Evolutionary conservation across 2,329 filamentous ascomycete genomes (phyloP), one percentile per base, ranked within the genome.

Genomic region (Seiridium cupressi): DNA sequence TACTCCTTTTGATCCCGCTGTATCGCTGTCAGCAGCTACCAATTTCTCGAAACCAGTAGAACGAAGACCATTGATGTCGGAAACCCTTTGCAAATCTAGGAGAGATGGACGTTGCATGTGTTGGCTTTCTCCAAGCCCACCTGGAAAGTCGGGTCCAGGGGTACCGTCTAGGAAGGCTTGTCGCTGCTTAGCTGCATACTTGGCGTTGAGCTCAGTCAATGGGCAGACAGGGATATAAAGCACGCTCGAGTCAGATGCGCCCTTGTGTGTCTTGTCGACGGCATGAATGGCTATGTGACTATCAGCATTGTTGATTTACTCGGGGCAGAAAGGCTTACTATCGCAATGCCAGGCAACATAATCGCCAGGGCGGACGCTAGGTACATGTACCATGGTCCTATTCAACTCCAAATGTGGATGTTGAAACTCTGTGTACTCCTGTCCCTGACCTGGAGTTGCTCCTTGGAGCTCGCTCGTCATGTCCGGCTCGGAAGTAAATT

Each of bases 191-290:
- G 76, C 81, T 1, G 94, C 78, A 70, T 93, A 95, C 26, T 83
- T 75, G 0, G 89, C 87, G 67, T 95, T 97, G 46, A 80, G 76
- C 57, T 89, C 84, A 0, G 92, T 96, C 38, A 92, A 81, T 0
- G 93, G 93, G 59, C 91, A 95, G 0, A 91, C 88, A 0, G 93
- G 93, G 59, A 97, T 96, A 69, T 97, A 97, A 61, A 97, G 70
- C 0, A 97, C 93, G 66, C 89, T 93, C 0, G 90, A 92, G 73
- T 97, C 93, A 0, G 78, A 74, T 1, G 76, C 80, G 1, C 93
- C 93, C 1, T 74, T 74, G 71, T 97, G 93, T 1, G 88, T 79
- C 64, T 86, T 88, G 76, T 97, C 93, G 0, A 97, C 93, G 0
- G 92, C 86, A 71, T 97, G 93, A 53, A 96, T 89, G 3, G 77